Percentiles rank a stretch among this genome's conserved stretches.
phyloP scores from a whole-genome alignment of 148 eudicot genomes.

The Rhododendron ferrugineum region DNA sequence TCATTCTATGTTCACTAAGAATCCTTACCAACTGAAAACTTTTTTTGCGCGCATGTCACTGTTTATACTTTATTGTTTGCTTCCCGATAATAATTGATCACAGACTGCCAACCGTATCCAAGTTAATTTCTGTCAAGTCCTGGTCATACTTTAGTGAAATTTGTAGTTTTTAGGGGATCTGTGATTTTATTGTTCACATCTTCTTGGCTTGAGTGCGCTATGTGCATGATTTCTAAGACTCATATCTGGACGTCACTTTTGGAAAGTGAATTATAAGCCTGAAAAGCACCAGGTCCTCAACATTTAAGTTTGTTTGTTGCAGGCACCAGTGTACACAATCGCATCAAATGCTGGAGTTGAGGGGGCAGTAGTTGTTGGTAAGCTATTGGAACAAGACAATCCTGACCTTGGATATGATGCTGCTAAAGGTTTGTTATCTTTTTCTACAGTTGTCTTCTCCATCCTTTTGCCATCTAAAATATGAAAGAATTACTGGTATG shows the following conservation, averaged over 20 bases:
- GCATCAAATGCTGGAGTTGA: slow-evolving; percentile 92
- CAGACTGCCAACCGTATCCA: background rate
- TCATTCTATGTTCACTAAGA: background rate
- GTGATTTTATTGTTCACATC: background rate
- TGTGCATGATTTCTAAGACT: background rate
- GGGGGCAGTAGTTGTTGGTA: slow-evolving; percentile 88
- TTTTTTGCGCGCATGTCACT: background rate
- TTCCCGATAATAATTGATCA: background rate
- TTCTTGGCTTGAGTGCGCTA: background rate
- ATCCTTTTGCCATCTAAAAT: background rate
- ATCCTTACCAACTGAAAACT: background rate
- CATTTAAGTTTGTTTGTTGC: slow-evolving; percentile 12
- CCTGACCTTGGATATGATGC: slow-evolving; percentile 93
- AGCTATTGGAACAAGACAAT: slow-evolving; percentile 78
- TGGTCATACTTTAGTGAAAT: background rate
- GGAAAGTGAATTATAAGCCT: background rate
- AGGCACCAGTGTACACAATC: slow-evolving; percentile 83
- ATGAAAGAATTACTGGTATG: background rate
- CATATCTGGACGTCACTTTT: background rate
- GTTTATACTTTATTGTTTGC: background rate
- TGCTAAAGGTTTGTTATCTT: slow-evolving; percentile 56
- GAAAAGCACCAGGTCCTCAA: background rate
- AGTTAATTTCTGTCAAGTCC: background rate
- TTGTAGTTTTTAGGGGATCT: background rate
- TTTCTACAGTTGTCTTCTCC: background rate